phyloP scores from a whole-genome alignment of 2,329 filamentous ascomycete species.

The Ophiosphaerella herpotricha region DNA sequence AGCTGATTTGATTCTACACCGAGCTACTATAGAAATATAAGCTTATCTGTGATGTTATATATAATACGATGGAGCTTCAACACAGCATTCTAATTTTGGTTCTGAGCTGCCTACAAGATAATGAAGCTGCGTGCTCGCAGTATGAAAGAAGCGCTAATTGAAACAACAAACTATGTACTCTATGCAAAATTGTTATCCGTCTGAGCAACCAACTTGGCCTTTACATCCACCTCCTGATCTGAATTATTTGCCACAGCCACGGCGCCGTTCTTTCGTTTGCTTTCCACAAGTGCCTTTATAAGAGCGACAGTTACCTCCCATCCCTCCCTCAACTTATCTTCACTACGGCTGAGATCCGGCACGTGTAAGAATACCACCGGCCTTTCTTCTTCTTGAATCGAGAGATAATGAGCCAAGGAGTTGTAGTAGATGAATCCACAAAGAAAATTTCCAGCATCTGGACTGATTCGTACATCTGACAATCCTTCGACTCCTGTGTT shows the following conservation, averaged over 20 bases:
- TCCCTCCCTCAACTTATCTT: slow-evolving; percentile 31
- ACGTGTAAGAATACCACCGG: slow-evolving; percentile 45
- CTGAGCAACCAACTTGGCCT: background rate
- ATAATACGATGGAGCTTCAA: no score
- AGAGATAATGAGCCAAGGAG: slow-evolving; percentile 36
- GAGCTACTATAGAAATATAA: no score
- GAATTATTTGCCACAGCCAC: background rate
- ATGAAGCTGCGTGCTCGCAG: background rate
- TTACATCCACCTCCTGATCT: background rate
- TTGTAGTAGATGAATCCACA: slow-evolving; percentile 46
- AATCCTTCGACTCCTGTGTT: background rate
- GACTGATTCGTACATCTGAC: slow-evolving; percentile 34
- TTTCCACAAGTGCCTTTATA: slow-evolving; percentile 43
- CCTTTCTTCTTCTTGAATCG: slow-evolving; percentile 21
- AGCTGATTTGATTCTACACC: no score
- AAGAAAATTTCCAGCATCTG: slow-evolving; percentile 43
- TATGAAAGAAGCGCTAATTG: background rate
- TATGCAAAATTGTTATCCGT: slow-evolving; percentile 1
- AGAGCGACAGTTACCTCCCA: slow-evolving; percentile 37
- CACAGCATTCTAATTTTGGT: no score
- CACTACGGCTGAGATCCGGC: slow-evolving; percentile 36
- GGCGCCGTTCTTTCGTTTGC: slow-evolving; percentile 26
- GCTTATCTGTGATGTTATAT: no score
- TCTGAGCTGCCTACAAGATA: no score
- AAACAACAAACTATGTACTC: background rate